These are phyloP conservation scores for Rhizopus delemar DNA, from an alignment of 371 early-diverging fungal species.

Conservation along the genomic window DNA sequence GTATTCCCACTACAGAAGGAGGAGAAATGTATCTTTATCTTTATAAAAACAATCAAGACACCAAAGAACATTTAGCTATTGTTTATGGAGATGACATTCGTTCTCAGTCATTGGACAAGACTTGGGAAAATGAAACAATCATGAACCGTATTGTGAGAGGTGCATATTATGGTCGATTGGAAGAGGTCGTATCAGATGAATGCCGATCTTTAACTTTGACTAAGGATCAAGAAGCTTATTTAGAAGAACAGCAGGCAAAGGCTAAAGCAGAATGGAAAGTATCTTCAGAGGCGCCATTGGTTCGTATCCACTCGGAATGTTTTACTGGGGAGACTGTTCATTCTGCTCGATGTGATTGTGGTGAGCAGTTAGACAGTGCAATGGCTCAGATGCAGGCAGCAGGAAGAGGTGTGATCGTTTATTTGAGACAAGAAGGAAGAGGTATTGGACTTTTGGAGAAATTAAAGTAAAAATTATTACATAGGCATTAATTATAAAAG, in stretches of 20 bases:
- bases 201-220: conserved; percentile 36
- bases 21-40: conserved; percentile 85
- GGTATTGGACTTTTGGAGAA: conserved; percentile 94
- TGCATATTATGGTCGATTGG: conserved; percentile 68
- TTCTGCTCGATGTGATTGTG: conserved; percentile 94
- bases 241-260: conserved; percentile 43
- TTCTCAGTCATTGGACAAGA: conserved; percentile 66
- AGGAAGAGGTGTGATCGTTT: conserved; percentile 88
- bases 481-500: background rate
- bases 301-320: conserved; percentile 94
- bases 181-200: conserved; percentile 50
- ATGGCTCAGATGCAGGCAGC: conserved; percentile 85
- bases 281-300: conserved; percentile 62
- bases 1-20: conserved; percentile 83
- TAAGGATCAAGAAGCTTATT: conserved; percentile 36
- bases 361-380: conserved; percentile 90
- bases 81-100: conserved; percentile 86
- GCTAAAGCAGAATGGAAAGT: conserved; percentile 34
- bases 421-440: conserved; percentile 94
- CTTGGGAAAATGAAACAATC: conserved; percentile 72
- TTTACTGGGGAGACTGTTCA: conserved; percentile 96
- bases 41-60: conserved; percentile 83
- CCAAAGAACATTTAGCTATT: conserved; percentile 90
- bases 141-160: conserved; percentile 79
- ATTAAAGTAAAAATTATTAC: conserved; percentile 62